These are phyloP conservation scores for Davidsoniella neocaledoniae DNA, from an alignment of 2,329 filamentous ascomycete species.

Conservation along the genomic window DNA sequence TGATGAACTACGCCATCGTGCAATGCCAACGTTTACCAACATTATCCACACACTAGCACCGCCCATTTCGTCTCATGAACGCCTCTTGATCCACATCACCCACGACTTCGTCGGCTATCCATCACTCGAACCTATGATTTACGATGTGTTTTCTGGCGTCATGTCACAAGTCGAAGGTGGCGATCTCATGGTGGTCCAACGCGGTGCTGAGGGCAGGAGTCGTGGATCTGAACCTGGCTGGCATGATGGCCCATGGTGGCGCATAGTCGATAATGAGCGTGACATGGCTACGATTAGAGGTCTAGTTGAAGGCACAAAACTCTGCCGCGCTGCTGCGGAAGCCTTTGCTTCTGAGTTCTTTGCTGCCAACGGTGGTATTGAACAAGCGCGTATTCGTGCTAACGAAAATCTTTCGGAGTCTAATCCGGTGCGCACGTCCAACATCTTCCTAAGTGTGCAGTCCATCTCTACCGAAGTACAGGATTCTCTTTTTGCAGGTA, in stretches of 20 bases:
- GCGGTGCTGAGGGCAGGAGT: conserved; percentile 65
- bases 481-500: conserved; percentile 46
- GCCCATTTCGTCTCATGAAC: conserved; percentile 91
- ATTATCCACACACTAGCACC: conserved; percentile 90
- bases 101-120: conserved; percentile 93
- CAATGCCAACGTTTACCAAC: conserved; percentile 85
- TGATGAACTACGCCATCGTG: conserved; percentile 70
- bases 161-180: conserved; percentile 99
- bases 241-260: conserved; percentile 96
- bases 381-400: conserved; percentile 63
- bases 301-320: conserved; percentile 72
- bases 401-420: conserved; percentile 63
- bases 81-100: conserved; percentile 90
- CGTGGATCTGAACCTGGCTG: conserved; percentile 48
- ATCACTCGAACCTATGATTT: conserved; percentile 80
- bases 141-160: conserved; percentile 79
- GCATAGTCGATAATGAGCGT: conserved; percentile 49
- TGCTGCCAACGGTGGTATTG: conserved; percentile 56
- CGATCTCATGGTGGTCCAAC: conserved; percentile 84
- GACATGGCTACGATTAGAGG: conserved; percentile 69
- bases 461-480: conserved; percentile 54
- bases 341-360: conserved; percentile 78
- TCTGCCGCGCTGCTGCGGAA: conserved; percentile 79
- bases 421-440: conserved; percentile 81
- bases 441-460: conserved; percentile 93